A percentile compares a stretch with the other conserved stretches of the same genome.
Conservation (phyloP, 2,329 filamentous ascomycete genomes). For the Pestalotiopsis sp. region DNA sequence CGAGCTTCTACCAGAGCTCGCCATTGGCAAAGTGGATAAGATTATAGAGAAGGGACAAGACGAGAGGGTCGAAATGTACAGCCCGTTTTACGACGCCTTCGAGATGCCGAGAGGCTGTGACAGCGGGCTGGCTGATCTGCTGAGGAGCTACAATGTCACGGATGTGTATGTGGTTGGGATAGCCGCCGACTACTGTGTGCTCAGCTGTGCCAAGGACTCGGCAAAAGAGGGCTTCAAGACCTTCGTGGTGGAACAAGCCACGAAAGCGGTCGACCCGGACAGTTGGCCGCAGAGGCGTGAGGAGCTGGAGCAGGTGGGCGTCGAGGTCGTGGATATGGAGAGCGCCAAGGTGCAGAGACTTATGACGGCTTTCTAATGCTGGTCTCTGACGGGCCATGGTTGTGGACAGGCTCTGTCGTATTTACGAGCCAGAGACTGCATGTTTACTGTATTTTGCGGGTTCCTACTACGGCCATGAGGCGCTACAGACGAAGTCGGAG, state of each 20-base stretch:
- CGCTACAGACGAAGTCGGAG: neutral
- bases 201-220: conserved; percentile 79
- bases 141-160: conserved; percentile 65
- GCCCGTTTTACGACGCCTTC: conserved; percentile 85
- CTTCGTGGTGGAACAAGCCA: conserved; percentile 78
- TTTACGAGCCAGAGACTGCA: neutral
- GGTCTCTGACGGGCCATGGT: neutral
- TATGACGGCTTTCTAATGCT: conserved; percentile 36
- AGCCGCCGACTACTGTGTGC: conserved; percentile 89
- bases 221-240: conserved; percentile 74
- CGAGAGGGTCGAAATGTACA: conserved; percentile 86
- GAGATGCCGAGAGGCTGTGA: conserved; percentile 59
- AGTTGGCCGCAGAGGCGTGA: conserved; percentile 58
- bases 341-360: conserved; percentile 56
- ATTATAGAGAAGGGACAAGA: conserved; percentile 81
- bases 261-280: conserved; percentile 68
- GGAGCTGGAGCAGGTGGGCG: conserved; percentile 61
- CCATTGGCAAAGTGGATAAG: conserved; percentile 59
- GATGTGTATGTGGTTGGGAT: conserved; percentile 86
- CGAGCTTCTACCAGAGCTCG: conserved; percentile 73
- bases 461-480: neutral
- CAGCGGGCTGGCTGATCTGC: conserved; percentile 61
- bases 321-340: conserved; percentile 62
- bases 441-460: neutral
- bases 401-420: neutral